phyloP scores from a whole-genome alignment of 768 basidiomycete genomes.

The Termitomyces sp. region DNA sequence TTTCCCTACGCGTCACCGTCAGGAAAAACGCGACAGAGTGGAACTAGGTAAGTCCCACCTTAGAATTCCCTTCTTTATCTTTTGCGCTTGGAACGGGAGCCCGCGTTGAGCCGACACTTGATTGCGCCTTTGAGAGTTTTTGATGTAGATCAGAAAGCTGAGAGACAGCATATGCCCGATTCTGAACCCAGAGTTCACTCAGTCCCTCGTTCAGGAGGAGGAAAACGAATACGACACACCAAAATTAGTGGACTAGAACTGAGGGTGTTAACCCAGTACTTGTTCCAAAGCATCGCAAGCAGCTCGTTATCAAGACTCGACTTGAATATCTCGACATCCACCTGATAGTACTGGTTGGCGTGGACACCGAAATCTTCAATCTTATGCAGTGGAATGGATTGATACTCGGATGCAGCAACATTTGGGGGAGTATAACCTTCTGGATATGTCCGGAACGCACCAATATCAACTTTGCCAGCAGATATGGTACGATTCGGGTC shows the following conservation, averaged over 20 bases:
- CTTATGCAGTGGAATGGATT: conserved; percentile 94
- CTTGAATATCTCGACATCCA: conserved; percentile 96
- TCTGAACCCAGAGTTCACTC: conserved; percentile 42
- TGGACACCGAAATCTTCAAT: conserved; percentile 99
- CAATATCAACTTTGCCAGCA: conserved; percentile 97
- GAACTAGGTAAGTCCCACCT: conserved; percentile 28
- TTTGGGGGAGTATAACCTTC: conserved; percentile 87
- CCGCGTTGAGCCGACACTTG: conserved; percentile 51
- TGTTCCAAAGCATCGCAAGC: conserved; percentile 93
- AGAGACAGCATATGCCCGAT: conserved; percentile 88
- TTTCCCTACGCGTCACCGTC: conserved; percentile 25
- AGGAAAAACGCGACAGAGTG: not conserved
- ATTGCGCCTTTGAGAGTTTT: conserved; percentile 76
- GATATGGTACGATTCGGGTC: conserved; percentile 98
- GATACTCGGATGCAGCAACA: conserved; percentile 74
- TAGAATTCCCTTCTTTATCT: conserved; percentile 41
- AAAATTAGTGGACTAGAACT: conserved; percentile 91
- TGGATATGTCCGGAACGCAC: conserved; percentile 97
- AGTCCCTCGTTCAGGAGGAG: not conserved
- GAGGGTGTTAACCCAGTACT: conserved; percentile 98
- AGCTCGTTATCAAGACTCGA: conserved; percentile 83
- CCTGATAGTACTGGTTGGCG: conserved; percentile 90
- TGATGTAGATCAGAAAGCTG: conserved; percentile 88
- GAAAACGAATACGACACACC: conserved; percentile 33
- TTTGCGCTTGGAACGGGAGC: conserved; percentile 49